These are phyloP conservation scores for Fennellomyces sp. DNA, from an alignment of 371 early-diverging fungal genomes.

Conservation along the genomic window DNA sequence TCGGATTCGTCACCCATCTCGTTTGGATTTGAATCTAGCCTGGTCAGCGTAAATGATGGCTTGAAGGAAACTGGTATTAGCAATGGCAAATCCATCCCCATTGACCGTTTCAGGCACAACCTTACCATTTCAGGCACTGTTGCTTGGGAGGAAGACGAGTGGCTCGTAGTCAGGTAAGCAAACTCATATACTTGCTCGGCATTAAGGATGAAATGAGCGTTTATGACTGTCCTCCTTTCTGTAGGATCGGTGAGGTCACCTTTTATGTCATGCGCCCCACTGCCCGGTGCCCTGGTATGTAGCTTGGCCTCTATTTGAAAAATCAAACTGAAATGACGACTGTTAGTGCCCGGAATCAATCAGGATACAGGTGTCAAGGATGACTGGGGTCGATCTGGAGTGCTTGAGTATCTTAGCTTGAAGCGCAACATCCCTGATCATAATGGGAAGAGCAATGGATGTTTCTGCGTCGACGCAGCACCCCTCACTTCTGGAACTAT, in stretches of 20 bases:
- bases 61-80: constrained; percentile 32
- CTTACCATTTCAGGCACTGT: constrained; percentile 42
- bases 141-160: constrained; percentile 54
- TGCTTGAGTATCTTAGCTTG: constrained; percentile 27
- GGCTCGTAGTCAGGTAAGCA: constrained; percentile 48
- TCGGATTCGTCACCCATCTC: constrained; percentile 51
- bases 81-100: constrained; percentile 35
- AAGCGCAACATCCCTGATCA: constrained; percentile 33
- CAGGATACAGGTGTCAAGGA: constrained; percentile 52
- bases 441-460: constrained; percentile 26
- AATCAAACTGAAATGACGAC: neutral
- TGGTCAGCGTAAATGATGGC: constrained; percentile 31
- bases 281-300: constrained; percentile 42
- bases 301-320: neutral
- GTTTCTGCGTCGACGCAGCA: constrained; percentile 46
- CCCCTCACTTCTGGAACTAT: constrained; percentile 48
- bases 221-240: neutral
- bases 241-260: constrained; percentile 48
- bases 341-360: constrained; percentile 43
- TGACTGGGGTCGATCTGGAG: constrained; percentile 36
- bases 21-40: constrained; percentile 36
- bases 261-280: constrained; percentile 45
- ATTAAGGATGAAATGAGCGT: neutral
- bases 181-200: neutral
- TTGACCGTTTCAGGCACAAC: constrained; percentile 48